phyloP scores from a whole-genome alignment of 202 grass and related monocot species.

The Eragrostis tef region DNA sequence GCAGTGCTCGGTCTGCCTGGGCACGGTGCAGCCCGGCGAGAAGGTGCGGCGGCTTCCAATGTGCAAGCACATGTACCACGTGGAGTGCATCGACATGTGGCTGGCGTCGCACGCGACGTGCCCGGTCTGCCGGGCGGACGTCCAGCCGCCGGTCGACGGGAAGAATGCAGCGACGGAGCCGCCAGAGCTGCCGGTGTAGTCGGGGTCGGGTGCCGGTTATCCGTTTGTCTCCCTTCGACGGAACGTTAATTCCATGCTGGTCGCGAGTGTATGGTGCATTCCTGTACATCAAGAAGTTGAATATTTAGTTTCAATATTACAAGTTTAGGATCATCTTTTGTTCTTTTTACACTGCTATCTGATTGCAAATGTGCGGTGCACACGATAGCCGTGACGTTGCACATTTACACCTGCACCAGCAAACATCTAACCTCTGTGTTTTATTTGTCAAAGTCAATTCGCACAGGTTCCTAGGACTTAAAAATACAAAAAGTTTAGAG shows the following conservation, averaged over 20 bases:
- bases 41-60: constrained; percentile 48
- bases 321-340: neutral
- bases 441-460: no score
- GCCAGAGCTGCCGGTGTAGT: constrained; percentile 31
- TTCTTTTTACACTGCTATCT: neutral
- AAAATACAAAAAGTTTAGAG: no score
- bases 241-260: neutral
- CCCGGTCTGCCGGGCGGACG: constrained; percentile 45
- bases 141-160: constrained; percentile 15
- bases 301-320: neutral
- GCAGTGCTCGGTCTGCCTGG: constrained; percentile 59
- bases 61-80: constrained; percentile 59
- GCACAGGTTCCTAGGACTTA: no score
- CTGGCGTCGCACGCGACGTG: constrained; percentile 46
- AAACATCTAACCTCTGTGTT: no score
- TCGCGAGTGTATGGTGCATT: neutral
- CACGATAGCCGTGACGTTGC: no score
- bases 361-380: neutral
- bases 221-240: neutral
- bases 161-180: neutral
- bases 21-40: constrained; percentile 44
- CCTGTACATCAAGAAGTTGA: neutral
- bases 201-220: neutral
- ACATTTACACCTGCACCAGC: no score
- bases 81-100: constrained; percentile 64